phyloP scores from a whole-genome alignment of 805 yeast species.

The Nakazawaea wyomingensis region DNA sequence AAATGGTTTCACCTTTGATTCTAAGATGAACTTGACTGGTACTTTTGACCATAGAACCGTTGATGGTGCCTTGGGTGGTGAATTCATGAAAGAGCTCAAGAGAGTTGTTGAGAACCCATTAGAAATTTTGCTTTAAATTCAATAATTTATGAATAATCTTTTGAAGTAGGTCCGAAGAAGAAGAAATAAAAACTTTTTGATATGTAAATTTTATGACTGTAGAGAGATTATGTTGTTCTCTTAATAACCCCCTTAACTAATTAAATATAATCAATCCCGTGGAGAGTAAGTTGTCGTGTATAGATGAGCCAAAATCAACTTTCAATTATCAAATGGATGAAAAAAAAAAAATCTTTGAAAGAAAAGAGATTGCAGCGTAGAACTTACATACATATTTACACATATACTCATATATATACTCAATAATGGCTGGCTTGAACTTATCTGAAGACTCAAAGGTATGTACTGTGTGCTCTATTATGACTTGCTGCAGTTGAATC shows the following conservation, averaged over 20 bases:
- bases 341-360: no score
- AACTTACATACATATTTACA: background rate
- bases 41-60: slow-evolving; percentile 95
- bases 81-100: slow-evolving; percentile 91
- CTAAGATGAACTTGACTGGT: slow-evolving; percentile 87
- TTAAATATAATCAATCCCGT: no score
- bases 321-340: no score
- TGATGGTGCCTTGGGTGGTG: slow-evolving; percentile 98
- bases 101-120: slow-evolving; percentile 91
- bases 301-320: no score
- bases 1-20: slow-evolving; percentile 89
- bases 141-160: background rate
- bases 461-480: slow-evolving; percentile 10
- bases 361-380: no score
- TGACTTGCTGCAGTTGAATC: background rate
- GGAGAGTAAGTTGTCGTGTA: no score
- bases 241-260: no score
- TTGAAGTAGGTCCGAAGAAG: no score
- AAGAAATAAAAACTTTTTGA: no score
- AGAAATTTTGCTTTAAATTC: slow-evolving; percentile 76
- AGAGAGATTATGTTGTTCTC: no score
- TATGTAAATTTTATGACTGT: no score
- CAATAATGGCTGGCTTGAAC: slow-evolving; percentile 32
- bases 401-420: background rate
- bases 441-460: slow-evolving; percentile 42